These are phyloP conservation scores for Paralagenidium karlingii DNA, from an alignment of 352 stramenopile species.

Conservation along the genomic window DNA sequence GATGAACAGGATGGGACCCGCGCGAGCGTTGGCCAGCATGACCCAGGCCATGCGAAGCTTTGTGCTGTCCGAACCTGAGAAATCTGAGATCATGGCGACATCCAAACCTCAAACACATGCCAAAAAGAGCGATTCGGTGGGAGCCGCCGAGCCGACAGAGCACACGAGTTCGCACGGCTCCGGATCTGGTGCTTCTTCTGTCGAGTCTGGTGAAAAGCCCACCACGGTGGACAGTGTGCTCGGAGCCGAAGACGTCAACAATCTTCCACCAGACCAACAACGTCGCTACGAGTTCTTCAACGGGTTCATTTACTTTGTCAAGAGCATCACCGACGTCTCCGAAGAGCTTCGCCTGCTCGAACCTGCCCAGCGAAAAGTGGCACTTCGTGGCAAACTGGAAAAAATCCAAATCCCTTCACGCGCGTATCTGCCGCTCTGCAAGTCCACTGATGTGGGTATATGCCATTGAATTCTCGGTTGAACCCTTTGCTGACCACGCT, in stretches of 20 bases:
- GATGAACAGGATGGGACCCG: slow-evolving; percentile 20
- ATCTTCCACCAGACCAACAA: slow-evolving; percentile 19
- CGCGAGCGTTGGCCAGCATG: slow-evolving; percentile 59
- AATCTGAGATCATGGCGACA: too few species aligned
- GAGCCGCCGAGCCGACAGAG: slow-evolving; percentile 2
- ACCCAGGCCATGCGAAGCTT: slow-evolving; percentile 65
- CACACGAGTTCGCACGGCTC: slow-evolving; percentile 2
- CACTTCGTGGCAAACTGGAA: slow-evolving; percentile 29
- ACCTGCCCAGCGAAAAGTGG: slow-evolving; percentile 41
- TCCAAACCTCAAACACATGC: slow-evolving; percentile 24
- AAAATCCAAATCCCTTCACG: slow-evolving; percentile 32
- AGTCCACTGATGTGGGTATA: slow-evolving; percentile 52
- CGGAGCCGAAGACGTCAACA: not conserved
- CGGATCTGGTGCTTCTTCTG: not conserved
- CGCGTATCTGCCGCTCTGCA: slow-evolving; percentile 73
- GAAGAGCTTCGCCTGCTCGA: slow-evolving; percentile 57
- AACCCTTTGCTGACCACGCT: not conserved
- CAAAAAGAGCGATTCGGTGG: slow-evolving; percentile 5
- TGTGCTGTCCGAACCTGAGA: too few species aligned
- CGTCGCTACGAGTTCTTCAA: slow-evolving; percentile 70
- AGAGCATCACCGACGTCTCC: slow-evolving; percentile 68
- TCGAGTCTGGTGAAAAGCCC: not conserved
- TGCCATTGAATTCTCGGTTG: too few species aligned
- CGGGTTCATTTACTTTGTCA: slow-evolving; percentile 69
- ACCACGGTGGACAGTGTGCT: not conserved